Base-by-base conservation (phyloP, 2,329 filamentous ascomycete species). In the Leptographium radiaticola region DNA sequence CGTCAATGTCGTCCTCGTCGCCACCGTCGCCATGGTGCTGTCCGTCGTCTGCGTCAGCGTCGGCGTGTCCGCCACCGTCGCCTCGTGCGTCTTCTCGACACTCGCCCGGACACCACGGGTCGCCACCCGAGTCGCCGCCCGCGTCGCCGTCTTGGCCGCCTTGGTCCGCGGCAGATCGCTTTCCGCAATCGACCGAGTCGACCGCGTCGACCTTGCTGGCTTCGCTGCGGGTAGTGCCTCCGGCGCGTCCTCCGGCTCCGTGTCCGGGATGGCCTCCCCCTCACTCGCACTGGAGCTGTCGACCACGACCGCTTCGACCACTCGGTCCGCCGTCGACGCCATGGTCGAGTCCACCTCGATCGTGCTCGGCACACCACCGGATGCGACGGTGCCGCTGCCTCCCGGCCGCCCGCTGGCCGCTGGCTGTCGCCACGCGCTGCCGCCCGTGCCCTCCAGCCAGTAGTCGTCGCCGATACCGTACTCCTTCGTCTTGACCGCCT, bases 401-500 rank as follows among this genome's bases (percentile, higher is more conserved):
- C 51, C 25, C 8, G 40, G 11, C 9, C 50, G 20, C 25, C 49
- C 12, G 25, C 39, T 34, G 30, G 15, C 7, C 30, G 30, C 11
- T n/a, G 10, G 25, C 30, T 36, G 40, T 30, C 25, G 30, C 43
- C 51, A 47, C 5, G 43, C 30, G n/a, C 39, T 40, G 20, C 18
- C 25, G 58, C 67, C 61, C 55, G 74, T 70, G 56, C 77, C 74
- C 56, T 85, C 77, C 2, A 86, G 73, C 83, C 87, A 91, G 68
- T 89, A 88, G 47, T 84, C 79, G 51, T 89, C 85, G 1, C 85
- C 84, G 31, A 89, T 77, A 2, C 86, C 86, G 62, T 84, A 86
- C 40, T 81, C 80, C 60, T 87, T 87, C 49, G 76, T 76, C 62
- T 80, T 81, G 25, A 83, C 85, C 65, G 88, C 83, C 59, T 87